A percentile compares a stretch with the other conserved stretches of the same genome.
Evolutionary conservation across 2,329 filamentous ascomycete genomes (phyloP).

Genomic region (Fusarium austroafricanum): DNA sequence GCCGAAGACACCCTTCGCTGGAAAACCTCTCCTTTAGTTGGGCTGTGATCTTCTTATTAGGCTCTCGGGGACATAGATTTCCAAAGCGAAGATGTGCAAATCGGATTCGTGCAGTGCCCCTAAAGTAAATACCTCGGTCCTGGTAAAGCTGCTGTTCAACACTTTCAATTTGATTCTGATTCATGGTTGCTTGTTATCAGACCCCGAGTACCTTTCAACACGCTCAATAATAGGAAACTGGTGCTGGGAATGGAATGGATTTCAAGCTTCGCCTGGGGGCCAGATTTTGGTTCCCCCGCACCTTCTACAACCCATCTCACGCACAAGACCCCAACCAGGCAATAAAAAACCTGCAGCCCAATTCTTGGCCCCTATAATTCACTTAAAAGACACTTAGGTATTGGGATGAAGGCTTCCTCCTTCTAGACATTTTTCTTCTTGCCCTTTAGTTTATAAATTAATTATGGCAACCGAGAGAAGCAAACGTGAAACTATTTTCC

Average conservation of each 20-base stretch:
- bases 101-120: neutral
- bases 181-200: neutral
- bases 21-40: neutral
- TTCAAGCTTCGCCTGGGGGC: neutral
- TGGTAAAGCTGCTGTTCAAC: neutral
- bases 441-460: neutral
- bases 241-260: neutral
- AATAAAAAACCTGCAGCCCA: neutral
- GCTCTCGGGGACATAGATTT: neutral
- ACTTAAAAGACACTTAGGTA: neutral
- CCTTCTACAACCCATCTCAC: too few species aligned
- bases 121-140: neutral
- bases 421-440: neutral
- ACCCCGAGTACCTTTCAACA: neutral
- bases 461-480: neutral
- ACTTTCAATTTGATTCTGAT: neutral
- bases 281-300: neutral
- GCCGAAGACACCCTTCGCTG: neutral
- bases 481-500: neutral
- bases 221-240: neutral
- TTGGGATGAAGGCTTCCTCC: neutral
- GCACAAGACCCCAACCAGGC: too few species aligned
- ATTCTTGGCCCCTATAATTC: neutral
- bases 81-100: neutral
- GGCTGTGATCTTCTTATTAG: neutral